Conservation (phyloP, 2,329 filamentous ascomycete species). For the Cercospora citrullina region DNA sequence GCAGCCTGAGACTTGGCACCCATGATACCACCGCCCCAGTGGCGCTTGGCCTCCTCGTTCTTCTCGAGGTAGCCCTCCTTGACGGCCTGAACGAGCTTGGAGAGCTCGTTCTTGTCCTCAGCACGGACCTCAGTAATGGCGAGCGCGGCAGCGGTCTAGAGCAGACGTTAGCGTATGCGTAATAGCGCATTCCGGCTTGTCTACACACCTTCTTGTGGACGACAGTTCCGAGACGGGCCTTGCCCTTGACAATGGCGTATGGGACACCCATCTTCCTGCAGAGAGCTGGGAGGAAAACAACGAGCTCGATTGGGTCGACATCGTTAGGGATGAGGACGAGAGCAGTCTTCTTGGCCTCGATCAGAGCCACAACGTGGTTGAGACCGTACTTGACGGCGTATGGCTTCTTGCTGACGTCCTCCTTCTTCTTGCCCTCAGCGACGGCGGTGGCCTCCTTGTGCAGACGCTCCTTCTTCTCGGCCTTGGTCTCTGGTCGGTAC, state of each 20-base stretch:
- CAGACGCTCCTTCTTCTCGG: constrained; percentile 99
- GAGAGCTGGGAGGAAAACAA: constrained; percentile 97
- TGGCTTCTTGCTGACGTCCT: constrained; percentile 99
- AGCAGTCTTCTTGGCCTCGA: constrained; percentile 99
- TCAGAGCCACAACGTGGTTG: constrained; percentile 96
- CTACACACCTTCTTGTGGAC: constrained; percentile 93
- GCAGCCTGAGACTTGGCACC: constrained; percentile 83
- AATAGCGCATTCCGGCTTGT: not conserved
- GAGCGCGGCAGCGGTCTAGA: constrained; percentile 89
- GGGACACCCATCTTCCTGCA: constrained; percentile 99
- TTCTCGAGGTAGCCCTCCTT: constrained; percentile 98
- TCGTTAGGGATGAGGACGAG: constrained; percentile 99
- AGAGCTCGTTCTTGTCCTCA: constrained; percentile 97
- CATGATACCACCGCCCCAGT: constrained; percentile 99
- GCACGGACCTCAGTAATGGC: constrained; percentile 94
- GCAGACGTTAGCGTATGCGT: constrained; percentile 32
- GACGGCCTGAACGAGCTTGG: constrained; percentile 92
- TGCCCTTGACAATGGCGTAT: constrained; percentile 99
- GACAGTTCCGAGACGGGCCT: constrained; percentile 97
- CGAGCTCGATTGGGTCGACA: constrained; percentile 98
- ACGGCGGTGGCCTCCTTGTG: constrained; percentile 97
- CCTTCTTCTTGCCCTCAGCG: constrained; percentile 99
- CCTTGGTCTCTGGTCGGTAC: constrained; percentile 99
- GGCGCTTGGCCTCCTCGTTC: constrained; percentile 84
- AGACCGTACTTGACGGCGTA: constrained; percentile 99